Evolutionary conservation across 805 yeast species (phyloP), one percentile per base, ranked within the genome.

Genomic region (Metschnikowia matae): DNA sequence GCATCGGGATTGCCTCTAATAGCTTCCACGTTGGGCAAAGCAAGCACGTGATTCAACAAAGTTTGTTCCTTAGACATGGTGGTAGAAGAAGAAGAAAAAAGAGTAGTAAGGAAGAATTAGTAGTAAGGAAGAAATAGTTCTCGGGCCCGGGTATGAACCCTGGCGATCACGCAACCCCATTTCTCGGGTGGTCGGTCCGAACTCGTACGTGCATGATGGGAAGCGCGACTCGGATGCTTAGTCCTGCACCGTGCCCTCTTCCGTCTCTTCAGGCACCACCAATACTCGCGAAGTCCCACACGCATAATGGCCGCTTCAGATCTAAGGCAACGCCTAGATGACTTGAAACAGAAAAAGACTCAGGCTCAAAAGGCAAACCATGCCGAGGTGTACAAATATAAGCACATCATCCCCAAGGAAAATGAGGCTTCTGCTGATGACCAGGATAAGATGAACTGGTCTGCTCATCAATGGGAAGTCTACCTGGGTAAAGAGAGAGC

Each of bases 401-500:
- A 46, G 36, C 40, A 13, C n/a, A n/a, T 37, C 3, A 32, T 17
- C 3, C 26, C 15, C 5, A 43, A 32, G 1, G 44, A 36, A 15
- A 51, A 41, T 14, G 11, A 6, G 2, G 14, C 20, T 4, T 15
- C 4, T 4, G 37, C n/a, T 13, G 40, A 44, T n/a, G 50, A 47
- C 3, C 18, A 29, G 6, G 57, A 55, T 44, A 46, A 40, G 13
- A 37, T 57, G 42, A 55, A 56, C 32, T 61, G 45, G 70, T 77
- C 87, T 0, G 75, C 84, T 4, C 86, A 81, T 48, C 87, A 87
- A 48, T 75, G 81, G 49, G 86, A 83, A 54, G 74, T 71, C 48
- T 60, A 66, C n/a, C 31, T n/a, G 55, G 39, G n/a, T 14, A 49
- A 65, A 59, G 40, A 47, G 32, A 21, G 21, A 38, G 54, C 57